Base-by-base conservation (phyloP, 2,329 filamentous ascomycete species). In the Dissoconium aciculare region DNA sequence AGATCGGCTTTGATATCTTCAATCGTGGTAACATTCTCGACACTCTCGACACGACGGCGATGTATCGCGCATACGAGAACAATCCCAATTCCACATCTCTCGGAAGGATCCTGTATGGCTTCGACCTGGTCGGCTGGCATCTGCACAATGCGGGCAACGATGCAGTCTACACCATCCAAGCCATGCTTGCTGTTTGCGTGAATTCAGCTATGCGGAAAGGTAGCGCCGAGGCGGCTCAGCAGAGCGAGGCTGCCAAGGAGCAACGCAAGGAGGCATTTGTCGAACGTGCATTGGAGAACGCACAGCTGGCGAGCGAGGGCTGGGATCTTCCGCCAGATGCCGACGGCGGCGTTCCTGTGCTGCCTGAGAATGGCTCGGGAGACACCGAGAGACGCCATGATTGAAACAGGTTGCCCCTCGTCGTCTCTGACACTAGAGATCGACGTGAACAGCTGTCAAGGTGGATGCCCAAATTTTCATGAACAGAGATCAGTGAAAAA, bases 51-150 rank as follows among this genome's bases (percentile, higher is more conserved):
- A 92, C 82, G 0, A n/a, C 19, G 27, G 56, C 59, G 19, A 66
- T 94, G 50, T 79, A 78, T 55, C 71, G 74, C 37, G 67, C 70
- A 9, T 66, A 76, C 47, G 64, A 63, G 17, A 61, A 64, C 9
- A 63, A 68, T 13, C 35, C 36, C 5, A 44, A 49, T 0, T 59
- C 77, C 3, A 51, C 62, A 3, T 68, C 66, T 1, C 64, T 95
- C 2, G 59, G 58, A 0, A 58, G 44, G 4, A 63, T 91, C 10
- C 66, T 93, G 14, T 46, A 54, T 4, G 65, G 76, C 5, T 60
- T 93, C 15, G 68, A 67, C 3, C 68, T 91, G 5, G 87, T 82
- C 0, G 41, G 41, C 13, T 52, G 49, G 49, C 33, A 49, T 31
- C 38, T 50, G 3, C 53, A 56, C 34, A 56, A 56, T 28, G 54